A percentile compares a stretch with the other conserved stretches of the same genome.
Evolutionary conservation across 2,329 filamentous ascomycete genomes (phyloP).

Genomic region (Fusarium phyllophilum): DNA sequence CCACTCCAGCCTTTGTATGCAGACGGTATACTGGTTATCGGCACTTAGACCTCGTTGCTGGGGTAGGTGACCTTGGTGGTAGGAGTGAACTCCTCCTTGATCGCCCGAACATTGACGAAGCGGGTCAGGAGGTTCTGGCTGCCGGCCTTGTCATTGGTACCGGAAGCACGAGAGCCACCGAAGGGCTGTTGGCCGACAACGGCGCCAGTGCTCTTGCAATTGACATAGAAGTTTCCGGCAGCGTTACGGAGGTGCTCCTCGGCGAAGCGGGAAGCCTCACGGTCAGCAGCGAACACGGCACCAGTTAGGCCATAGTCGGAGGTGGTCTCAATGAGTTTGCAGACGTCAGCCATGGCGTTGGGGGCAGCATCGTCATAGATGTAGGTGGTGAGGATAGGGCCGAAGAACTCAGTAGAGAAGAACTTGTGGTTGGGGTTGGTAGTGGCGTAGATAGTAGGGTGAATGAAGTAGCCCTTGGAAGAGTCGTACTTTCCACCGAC

Average conservation of each 20-base stretch:
- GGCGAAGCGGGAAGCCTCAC: slow-evolving; percentile 71
- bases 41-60: slow-evolving; percentile 70
- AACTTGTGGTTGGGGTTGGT: slow-evolving; percentile 79
- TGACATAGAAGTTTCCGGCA: slow-evolving; percentile 87
- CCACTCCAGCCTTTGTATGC: neutral
- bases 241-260: slow-evolving; percentile 77
- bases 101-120: slow-evolving; percentile 73
- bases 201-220: slow-evolving; percentile 81
- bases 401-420: slow-evolving; percentile 83
- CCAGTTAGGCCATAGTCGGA: slow-evolving; percentile 84
- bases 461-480: slow-evolving; percentile 82
- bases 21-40: neutral
- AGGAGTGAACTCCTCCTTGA: slow-evolving; percentile 80
- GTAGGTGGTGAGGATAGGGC: slow-evolving; percentile 78
- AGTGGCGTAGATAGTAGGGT: slow-evolving; percentile 84
- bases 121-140: slow-evolving; percentile 70
- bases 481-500: slow-evolving; percentile 81
- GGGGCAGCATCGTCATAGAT: slow-evolving; percentile 77
- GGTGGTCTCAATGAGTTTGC: slow-evolving; percentile 74
- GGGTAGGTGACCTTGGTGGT: slow-evolving; percentile 73
- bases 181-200: slow-evolving; percentile 80
- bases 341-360: slow-evolving; percentile 67
- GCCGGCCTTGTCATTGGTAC: slow-evolving; percentile 79
- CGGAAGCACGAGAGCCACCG: slow-evolving; percentile 73
- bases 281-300: slow-evolving; percentile 77